Percentiles rank a stretch among this genome's conserved stretches.
phyloP scores from a whole-genome alignment of 139 green algal species.

The Bryopsis sp. region DNA sequence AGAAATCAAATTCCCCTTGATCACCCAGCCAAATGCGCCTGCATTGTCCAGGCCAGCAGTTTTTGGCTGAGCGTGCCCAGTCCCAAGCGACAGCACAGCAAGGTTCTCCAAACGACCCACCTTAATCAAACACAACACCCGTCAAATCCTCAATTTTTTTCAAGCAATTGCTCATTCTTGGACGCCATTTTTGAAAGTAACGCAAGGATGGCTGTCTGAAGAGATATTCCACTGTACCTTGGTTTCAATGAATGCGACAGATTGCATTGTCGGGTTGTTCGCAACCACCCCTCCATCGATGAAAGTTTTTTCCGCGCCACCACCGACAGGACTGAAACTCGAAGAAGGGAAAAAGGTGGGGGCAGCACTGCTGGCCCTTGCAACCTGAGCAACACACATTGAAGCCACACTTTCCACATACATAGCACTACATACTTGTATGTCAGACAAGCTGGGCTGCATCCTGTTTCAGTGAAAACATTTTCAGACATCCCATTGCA shows the following conservation, averaged over 20 bases:
- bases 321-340: background rate
- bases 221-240: no score
- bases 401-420: no score
- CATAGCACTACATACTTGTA: no score
- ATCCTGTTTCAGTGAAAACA: no score
- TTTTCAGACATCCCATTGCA: no score
- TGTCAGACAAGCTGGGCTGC: no score
- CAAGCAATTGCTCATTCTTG: no score
- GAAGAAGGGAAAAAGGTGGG: background rate
- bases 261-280: slow-evolving; percentile 9
- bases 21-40: background rate
- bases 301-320: background rate
- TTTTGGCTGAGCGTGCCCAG: background rate
- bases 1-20: background rate
- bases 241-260: background rate
- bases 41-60: background rate
- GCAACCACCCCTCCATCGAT: slow-evolving; percentile 10
- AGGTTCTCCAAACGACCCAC: background rate
- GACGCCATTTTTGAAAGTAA: no score
- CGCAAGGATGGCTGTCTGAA: no score
- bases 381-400: no score
- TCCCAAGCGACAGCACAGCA: slow-evolving; percentile 8
- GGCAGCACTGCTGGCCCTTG: background rate
- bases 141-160: no score
- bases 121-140: no score